A percentile compares a stretch with the other conserved stretches of the same genome.
These are phyloP conservation scores for Selenicereus undatus DNA, from an alignment of 148 eudicot genomes.

Conservation along the genomic window DNA sequence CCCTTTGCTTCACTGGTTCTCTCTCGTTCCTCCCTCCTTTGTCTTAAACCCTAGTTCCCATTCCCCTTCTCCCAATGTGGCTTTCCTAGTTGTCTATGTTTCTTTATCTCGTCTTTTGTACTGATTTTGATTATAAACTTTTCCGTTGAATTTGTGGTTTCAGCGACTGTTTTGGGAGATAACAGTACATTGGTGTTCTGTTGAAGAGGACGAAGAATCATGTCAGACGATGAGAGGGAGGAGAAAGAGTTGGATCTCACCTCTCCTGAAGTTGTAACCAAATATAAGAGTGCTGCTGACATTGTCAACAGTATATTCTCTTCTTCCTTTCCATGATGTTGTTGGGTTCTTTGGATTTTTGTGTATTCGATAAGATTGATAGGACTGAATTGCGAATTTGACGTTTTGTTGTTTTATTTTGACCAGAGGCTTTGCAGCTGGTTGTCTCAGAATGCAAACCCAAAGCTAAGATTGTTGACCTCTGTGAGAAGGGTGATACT, in stretches of 20 bases:
- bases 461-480: background rate
- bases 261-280: conserved; percentile 88
- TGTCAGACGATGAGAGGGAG: conserved; percentile 95
- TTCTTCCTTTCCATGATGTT: background rate
- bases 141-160: background rate
- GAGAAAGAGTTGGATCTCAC: conserved; percentile 92
- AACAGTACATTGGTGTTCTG: background rate
- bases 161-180: background rate
- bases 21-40: background rate
- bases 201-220: conserved; percentile 5
- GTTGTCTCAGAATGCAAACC: background rate
- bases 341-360: background rate
- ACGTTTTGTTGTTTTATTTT: background rate
- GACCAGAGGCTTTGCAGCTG: background rate
- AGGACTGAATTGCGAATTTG: background rate
- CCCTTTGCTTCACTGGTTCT: conserved; percentile 6
- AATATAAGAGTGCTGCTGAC: conserved; percentile 89
- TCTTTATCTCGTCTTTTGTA: background rate
- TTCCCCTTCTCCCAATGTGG: background rate
- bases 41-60: conserved; percentile 16
- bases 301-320: conserved; percentile 66
- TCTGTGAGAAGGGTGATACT: background rate
- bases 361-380: background rate
- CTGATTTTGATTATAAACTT: background rate
- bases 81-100: background rate